These are phyloP conservation scores for Globisporangium cystogenes DNA, from an alignment of 352 stramenopile genomes.

Conservation along the genomic window DNA sequence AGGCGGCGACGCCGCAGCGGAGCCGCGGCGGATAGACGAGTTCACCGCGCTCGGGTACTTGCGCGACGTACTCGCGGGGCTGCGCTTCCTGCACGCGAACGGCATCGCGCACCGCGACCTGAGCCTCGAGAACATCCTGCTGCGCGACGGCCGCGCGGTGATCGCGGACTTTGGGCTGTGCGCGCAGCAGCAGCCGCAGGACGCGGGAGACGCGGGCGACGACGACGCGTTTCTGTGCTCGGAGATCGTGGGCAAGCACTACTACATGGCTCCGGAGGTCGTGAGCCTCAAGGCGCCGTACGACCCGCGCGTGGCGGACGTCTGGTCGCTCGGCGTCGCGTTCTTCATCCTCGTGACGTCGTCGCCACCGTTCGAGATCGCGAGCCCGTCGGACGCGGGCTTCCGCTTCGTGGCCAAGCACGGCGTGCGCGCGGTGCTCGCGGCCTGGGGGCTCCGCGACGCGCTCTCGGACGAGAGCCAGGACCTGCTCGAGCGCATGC, in stretches of 20 bases:
- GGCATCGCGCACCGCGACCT: conserved; percentile 92
- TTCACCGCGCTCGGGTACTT: conserved; percentile 47
- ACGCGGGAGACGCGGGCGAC: conserved; percentile 15
- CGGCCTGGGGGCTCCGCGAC: conserved; percentile 44
- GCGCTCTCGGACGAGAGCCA: conserved; percentile 44
- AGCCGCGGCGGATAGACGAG: conserved; percentile 30
- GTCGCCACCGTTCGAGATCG: conserved; percentile 89
- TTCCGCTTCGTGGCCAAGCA: conserved; percentile 84
- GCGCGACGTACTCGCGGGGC: conserved; percentile 56
- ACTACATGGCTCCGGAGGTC: conserved; percentile 97
- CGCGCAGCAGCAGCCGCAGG: conserved; percentile 39
- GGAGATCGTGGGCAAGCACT: conserved; percentile 88
- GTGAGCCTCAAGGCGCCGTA: conserved; percentile 64
- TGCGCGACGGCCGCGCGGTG: conserved; percentile 53
- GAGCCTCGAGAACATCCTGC: conserved; percentile 97
- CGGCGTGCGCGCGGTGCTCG: conserved; percentile 68
- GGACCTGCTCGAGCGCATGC: conserved; percentile 73
- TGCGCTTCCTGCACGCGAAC: conserved; percentile 58
- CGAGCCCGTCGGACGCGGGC: conserved; percentile 73
- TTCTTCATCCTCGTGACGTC: conserved; percentile 94
- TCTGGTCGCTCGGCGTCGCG: conserved; percentile 91
- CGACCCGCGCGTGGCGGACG: conserved; percentile 90
- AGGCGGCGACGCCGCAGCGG: conserved; percentile 5
- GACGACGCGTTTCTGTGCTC: conserved; percentile 46
- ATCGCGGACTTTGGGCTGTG: conserved; percentile 73